These are phyloP conservation scores for Micractinium sp. DNA, from an alignment of 139 green algal species.

Conservation along the genomic window DNA sequence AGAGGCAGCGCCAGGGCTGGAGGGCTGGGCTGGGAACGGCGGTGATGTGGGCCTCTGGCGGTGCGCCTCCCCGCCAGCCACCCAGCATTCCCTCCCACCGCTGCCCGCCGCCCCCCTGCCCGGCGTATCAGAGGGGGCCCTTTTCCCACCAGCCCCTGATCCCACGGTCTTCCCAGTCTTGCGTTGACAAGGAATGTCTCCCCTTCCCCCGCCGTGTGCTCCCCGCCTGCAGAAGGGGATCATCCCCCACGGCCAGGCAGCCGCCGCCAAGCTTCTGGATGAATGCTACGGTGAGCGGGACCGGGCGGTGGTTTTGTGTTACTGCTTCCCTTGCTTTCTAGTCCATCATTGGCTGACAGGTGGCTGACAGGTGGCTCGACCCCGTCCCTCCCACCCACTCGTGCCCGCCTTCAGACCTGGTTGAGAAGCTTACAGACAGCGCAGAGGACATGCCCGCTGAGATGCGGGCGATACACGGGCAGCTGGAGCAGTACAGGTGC, in stretches of 20 bases:
- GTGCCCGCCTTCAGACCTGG: not conserved
- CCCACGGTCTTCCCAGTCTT: too few relatives aligned
- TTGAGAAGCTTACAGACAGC: conserved; percentile 16
- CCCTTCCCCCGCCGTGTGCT: not conserved
- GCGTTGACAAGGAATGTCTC: not conserved
- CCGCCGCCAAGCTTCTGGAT: conserved; percentile 15
- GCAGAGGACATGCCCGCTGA: conserved; percentile 2
- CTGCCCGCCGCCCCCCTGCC: too few relatives aligned
- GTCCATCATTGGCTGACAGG: too few relatives aligned
- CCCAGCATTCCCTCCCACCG: too few relatives aligned
- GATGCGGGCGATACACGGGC: not conserved
- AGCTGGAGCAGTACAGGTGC: conserved; percentile 27
- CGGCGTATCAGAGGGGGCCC: too few relatives aligned
- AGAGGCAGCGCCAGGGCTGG: too few relatives aligned
- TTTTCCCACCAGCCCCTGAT: not conserved
- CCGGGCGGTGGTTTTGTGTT: not conserved
- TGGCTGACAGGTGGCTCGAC: too few relatives aligned
- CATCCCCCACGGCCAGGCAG: conserved; percentile 23
- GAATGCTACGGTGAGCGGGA: conserved; percentile 3
- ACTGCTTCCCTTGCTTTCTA: too few relatives aligned
- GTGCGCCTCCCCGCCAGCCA: too few relatives aligned
- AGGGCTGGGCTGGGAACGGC: too few relatives aligned
- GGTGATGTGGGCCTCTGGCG: too few relatives aligned
- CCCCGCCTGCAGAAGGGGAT: not conserved
- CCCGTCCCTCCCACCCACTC: too few relatives aligned